Base-by-base conservation (phyloP, 2,329 filamentous ascomycete species). In the Apiospora saccharicola region DNA sequence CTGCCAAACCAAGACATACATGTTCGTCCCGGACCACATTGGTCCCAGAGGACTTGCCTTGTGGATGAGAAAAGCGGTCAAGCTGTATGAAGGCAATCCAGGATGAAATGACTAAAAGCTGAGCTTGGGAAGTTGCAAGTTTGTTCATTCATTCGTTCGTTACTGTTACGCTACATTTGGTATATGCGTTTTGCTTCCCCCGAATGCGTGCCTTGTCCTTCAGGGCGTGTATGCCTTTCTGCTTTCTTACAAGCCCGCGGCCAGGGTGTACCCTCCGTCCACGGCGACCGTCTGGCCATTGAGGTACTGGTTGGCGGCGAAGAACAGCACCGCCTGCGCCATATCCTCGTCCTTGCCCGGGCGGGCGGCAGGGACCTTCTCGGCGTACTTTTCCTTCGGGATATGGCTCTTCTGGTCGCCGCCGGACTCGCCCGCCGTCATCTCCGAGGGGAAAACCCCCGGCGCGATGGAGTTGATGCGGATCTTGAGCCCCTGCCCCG, bases 401-500 rank as follows among this genome's bases (percentile, higher is more conserved):
- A 90, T 85, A 71, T 89, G 83, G n/a, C 92, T 86, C 82, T 92
- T 93, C 74, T 89, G 87, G 44, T 78, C 78, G 24, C 83, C 82
- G 24, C 85, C 83, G 41, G 84, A 86, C 16, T 81, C 83, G 3
- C 80, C 80, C 1, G 89, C 87, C 51, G 90, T 91, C 92, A 93
- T 94, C 87, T 93, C 92, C 78, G 91, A 92, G 24, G 90, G 91
- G 76, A 89, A 89, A 41, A 93, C 87, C 46, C 92, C 92, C 0
- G 93, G 93, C 0, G 93, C 93, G 73, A 94, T 93, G 53, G 91
- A 90, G 78, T 95, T 88, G 49, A 92, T 87, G 75, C 94, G 93
- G 53, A 89, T 85, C 80, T 90, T 91, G 73, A 92, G 87, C 26
- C 87, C 86, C 67, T 89, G 85, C 73, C 83, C 83, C 0, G 88